These are phyloP conservation scores for Exserohilum turcica DNA, from an alignment of 2,329 filamentous ascomycete genomes.

Conservation along the genomic window DNA sequence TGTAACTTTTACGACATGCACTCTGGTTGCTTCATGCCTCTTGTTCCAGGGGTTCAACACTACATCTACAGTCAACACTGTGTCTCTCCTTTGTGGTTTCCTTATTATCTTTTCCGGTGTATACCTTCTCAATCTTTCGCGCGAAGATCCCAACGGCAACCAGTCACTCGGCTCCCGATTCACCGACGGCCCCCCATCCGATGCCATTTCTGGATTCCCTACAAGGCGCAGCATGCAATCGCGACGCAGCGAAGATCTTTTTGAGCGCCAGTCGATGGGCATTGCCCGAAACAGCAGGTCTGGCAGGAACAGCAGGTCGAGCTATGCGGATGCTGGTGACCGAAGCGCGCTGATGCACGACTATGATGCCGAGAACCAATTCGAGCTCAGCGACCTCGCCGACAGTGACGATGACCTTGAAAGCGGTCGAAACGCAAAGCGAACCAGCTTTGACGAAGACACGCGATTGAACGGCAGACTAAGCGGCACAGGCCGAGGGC, in stretches of 20 bases:
- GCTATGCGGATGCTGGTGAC: constrained; percentile 56
- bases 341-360: constrained; percentile 83
- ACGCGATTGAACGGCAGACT: constrained; percentile 23
- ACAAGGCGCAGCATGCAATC: constrained; percentile 94
- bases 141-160: constrained; percentile 83
- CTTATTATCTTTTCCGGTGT: constrained; percentile 94
- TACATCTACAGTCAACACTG: constrained; percentile 85
- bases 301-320: constrained; percentile 17
- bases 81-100: constrained; percentile 91
- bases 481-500: constrained; percentile 34
- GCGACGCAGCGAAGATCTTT: constrained; percentile 62
- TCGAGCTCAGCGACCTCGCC: constrained; percentile 78
- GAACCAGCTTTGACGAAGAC: constrained; percentile 20
- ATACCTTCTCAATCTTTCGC: constrained; percentile 94
- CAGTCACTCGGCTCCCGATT: constrained; percentile 59
- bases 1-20: constrained; percentile 95
- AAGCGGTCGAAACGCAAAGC: constrained; percentile 25
- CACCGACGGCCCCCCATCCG: constrained; percentile 83
- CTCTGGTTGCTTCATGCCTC: constrained; percentile 92
- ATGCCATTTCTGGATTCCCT: constrained; percentile 85
- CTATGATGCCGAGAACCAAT: constrained; percentile 78
- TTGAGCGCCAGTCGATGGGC: constrained; percentile 55
- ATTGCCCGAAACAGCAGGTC: constrained; percentile 13
- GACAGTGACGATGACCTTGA: constrained; percentile 57
- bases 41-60: constrained; percentile 97